These are phyloP conservation scores for Neurospora sp. DNA, from an alignment of 495 filamentous ascomycete genomes.

Conservation along the genomic window DNA sequence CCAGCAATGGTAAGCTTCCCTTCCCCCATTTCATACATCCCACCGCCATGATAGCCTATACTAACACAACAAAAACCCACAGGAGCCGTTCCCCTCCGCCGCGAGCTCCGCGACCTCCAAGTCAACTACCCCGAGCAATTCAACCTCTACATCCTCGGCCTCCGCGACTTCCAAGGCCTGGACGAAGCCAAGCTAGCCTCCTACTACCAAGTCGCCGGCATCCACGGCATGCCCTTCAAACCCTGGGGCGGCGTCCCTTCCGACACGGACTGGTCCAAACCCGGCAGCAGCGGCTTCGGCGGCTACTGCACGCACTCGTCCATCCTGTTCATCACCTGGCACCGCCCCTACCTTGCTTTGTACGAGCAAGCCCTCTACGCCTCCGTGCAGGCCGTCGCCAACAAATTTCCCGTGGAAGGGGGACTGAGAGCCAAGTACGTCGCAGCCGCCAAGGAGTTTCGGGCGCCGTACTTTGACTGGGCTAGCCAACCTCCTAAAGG, in stretches of 20 bases:
- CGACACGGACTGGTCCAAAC: conserved; percentile 20
- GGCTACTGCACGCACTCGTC: conserved; percentile 60
- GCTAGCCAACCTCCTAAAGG: conserved; percentile 24
- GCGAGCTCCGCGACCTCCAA: conserved; percentile 22
- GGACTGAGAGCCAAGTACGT: conserved; percentile 34
- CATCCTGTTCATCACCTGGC: conserved; percentile 58
- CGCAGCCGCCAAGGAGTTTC: conserved; percentile 36
- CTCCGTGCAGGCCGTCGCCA: conserved; percentile 40
- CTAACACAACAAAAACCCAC: not conserved
- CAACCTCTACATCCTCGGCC: conserved; percentile 21
- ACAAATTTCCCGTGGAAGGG: conserved; percentile 28
- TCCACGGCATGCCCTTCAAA: conserved; percentile 35
- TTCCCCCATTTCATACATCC: not conserved
- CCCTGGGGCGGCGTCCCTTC: conserved; percentile 28
- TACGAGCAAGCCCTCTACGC: conserved; percentile 49
- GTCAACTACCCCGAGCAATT: conserved; percentile 21
- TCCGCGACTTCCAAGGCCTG: conserved; percentile 13
- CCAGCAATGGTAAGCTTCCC: conserved; percentile 4
- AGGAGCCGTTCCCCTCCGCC: conserved; percentile 19
- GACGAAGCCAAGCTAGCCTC: conserved; percentile 13
- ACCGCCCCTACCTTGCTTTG: conserved; percentile 52
- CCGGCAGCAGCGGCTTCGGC: conserved; percentile 19
- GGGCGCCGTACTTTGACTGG: conserved; percentile 52
- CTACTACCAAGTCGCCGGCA: conserved; percentile 32
- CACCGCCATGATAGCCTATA: not conserved